Percentiles rank a stretch among this genome's conserved stretches.
phyloP scores from a whole-genome alignment of 208 protist genomes.

The Leishmania arabica region DNA sequence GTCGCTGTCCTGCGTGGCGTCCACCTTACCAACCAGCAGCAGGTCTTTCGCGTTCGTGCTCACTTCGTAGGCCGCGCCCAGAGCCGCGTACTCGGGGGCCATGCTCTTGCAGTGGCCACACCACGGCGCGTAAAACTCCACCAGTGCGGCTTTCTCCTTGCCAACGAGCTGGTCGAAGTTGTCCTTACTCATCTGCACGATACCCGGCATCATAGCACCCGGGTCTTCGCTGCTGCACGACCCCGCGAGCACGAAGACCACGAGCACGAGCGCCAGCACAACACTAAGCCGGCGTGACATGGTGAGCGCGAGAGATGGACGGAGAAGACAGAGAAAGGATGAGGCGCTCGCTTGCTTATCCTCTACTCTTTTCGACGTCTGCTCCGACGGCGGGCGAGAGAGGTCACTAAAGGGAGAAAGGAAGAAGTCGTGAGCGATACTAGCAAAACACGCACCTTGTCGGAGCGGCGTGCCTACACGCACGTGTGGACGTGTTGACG shows the following conservation, averaged over 20 bases:
- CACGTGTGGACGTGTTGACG: background rate
- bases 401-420: no score
- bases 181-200: conserved; percentile 42
- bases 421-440: background rate
- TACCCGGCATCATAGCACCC: conserved; percentile 29
- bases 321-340: background rate
- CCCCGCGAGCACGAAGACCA: conserved; percentile 15
- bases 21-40: conserved; percentile 73
- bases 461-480: no score
- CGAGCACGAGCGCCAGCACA: conserved; percentile 21
- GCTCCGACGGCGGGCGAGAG: background rate
- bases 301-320: background rate
- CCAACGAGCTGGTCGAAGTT: conserved; percentile 73
- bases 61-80: conserved; percentile 35
- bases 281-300: background rate
- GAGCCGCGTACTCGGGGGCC: conserved; percentile 41
- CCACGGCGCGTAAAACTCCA: conserved; percentile 94
- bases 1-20: conserved; percentile 48
- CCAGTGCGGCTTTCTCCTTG: conserved; percentile 23
- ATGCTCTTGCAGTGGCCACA: conserved; percentile 84
- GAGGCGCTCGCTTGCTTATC: background rate
- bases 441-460: background rate
- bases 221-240: conserved; percentile 32
- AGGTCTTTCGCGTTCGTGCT: conserved; percentile 27
- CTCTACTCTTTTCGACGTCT: background rate